phyloP scores from a whole-genome alignment of 1,284 basidiomycete species.

The Chondrostereum purpureum region DNA sequence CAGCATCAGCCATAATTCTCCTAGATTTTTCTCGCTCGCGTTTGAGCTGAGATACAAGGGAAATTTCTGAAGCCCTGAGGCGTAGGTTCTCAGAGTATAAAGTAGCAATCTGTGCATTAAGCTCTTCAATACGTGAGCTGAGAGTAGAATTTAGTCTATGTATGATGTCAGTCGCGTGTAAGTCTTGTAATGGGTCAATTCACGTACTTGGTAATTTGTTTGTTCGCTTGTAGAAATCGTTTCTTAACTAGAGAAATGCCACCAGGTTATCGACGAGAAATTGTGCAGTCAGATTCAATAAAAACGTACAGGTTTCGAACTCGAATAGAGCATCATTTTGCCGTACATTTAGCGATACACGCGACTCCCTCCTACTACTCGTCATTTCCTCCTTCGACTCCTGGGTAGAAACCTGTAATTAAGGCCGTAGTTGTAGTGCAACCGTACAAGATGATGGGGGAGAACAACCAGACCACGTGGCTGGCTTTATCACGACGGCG shows the following conservation, averaged over 20 bases:
- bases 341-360: constrained; percentile 55
- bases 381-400: constrained; percentile 17
- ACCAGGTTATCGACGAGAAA: constrained; percentile 22
- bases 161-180: constrained; percentile 2
- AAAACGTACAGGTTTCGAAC: constrained; percentile 71
- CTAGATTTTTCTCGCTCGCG: constrained; percentile 70
- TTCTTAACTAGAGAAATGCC: constrained; percentile 65
- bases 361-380: constrained; percentile 78
- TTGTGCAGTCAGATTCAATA: constrained; percentile 6
- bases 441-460: background rate
- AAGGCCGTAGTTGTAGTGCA: background rate
- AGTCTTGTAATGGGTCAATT: constrained; percentile 6
- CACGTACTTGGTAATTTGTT: constrained; percentile 78
- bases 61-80: constrained; percentile 71
- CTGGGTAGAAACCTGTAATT: background rate
- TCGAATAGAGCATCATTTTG: constrained; percentile 76
- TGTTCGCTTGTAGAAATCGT: constrained; percentile 83
- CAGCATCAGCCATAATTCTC: constrained; percentile 63
- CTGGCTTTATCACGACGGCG: background rate
- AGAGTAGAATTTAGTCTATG: constrained; percentile 76
- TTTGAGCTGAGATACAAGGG: constrained; percentile 66
- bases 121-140: constrained; percentile 75
- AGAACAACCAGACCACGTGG: background rate
- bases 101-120: constrained; percentile 71
- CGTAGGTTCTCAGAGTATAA: constrained; percentile 77